These are phyloP conservation scores for Blastomyces emzantsi DNA, from an alignment of 2,329 filamentous ascomycete species.

Conservation along the genomic window DNA sequence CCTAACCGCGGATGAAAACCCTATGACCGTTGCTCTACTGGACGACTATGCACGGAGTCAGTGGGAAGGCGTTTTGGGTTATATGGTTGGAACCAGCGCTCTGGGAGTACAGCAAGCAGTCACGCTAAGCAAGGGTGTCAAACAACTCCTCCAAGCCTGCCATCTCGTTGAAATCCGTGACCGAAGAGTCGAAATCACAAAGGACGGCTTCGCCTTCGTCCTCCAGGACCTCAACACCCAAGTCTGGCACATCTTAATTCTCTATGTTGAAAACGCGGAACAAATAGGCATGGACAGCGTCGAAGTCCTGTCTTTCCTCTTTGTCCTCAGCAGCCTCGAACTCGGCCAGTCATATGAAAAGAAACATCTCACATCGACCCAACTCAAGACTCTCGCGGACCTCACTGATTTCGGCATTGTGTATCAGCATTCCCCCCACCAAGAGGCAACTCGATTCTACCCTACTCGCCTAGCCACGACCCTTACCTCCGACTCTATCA, in stretches of 20 bases:
- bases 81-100: constrained; percentile 60
- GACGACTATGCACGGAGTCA: constrained; percentile 79
- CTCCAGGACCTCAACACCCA: constrained; percentile 93
- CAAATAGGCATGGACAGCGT: constrained; percentile 71
- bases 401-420: constrained; percentile 89
- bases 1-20: constrained; percentile 50
- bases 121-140: constrained; percentile 65
- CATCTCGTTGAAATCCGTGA: constrained; percentile 61
- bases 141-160: constrained; percentile 70
- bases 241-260: constrained; percentile 88
- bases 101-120: constrained; percentile 41
- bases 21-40: constrained; percentile 62
- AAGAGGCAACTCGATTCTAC: constrained; percentile 54
- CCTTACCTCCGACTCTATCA: constrained; percentile 66
- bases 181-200: constrained; percentile 64
- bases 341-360: constrained; percentile 88
- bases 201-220: constrained; percentile 88
- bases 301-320: constrained; percentile 92
- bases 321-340: constrained; percentile 87
- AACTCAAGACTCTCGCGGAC: constrained; percentile 80
- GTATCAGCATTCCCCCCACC: constrained; percentile 47
- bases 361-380: constrained; percentile 67
- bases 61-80: constrained; percentile 95
- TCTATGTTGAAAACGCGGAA: constrained; percentile 82
- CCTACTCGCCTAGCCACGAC: constrained; percentile 92